These are phyloP conservation scores for Termitomyces sp. DNA, from an alignment of 768 basidiomycete species.

Conservation along the genomic window DNA sequence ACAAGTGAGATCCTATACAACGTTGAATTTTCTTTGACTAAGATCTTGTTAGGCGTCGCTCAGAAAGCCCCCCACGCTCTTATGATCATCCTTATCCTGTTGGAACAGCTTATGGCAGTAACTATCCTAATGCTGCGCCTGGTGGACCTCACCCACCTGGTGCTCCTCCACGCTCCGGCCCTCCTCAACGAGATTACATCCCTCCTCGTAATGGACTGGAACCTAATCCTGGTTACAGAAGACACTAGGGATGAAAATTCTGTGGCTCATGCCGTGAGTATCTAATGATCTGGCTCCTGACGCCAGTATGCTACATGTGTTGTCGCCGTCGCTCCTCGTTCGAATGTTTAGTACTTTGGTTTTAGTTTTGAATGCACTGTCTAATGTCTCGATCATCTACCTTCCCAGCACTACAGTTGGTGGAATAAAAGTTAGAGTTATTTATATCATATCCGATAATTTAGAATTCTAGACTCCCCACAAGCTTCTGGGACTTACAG, in stretches of 20 bases:
- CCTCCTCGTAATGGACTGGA: constrained; percentile 42
- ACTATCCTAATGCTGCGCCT: constrained; percentile 44
- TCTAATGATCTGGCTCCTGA: constrained; percentile 14
- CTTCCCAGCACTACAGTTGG: neutral
- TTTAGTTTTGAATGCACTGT: constrained; percentile 10
- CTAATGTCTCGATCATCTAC: neutral
- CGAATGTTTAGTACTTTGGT: constrained; percentile 8
- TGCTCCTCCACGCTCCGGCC: constrained; percentile 21
- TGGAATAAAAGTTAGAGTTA: neutral
- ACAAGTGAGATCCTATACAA: constrained; percentile 32
- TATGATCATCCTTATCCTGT: constrained; percentile 53
- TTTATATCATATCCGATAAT: neutral
- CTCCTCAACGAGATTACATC: constrained; percentile 44
- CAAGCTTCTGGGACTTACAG: neutral
- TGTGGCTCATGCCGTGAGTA: constrained; percentile 11
- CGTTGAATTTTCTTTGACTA: constrained; percentile 4
- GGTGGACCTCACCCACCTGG: constrained; percentile 36
- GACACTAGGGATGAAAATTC: constrained; percentile 29
- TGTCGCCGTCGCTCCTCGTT: constrained; percentile 1
- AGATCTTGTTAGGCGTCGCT: constrained; percentile 54
- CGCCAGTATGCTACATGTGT: constrained; percentile 14
- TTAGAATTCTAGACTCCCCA: neutral
- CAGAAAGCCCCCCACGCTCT: constrained; percentile 60
- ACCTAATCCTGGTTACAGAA: constrained; percentile 37
- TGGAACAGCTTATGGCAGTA: constrained; percentile 42